Evolutionary conservation across 1,139 yeast species (phyloP), one percentile per base, ranked within the genome.

Genomic region (Suhomyces maxii): DNA sequence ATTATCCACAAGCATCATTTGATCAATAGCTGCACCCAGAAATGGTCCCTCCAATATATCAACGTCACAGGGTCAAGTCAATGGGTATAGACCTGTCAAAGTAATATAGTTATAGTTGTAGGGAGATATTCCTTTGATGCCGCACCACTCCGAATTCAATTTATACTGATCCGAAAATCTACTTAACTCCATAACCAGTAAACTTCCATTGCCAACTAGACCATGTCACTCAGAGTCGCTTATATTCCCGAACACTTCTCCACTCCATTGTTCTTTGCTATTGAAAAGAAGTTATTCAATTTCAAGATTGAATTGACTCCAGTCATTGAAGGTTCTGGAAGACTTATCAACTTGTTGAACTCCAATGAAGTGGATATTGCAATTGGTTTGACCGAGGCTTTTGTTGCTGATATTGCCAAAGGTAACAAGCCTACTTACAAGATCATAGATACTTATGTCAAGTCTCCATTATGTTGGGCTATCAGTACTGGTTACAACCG

Each of bases 201-300:
- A 28, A 1, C 31, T 7, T 9, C 31, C 31, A 28, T 7, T 28
- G n/a, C 9, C 6, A 9, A 9, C 31, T 11, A 28, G 8, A 33
- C 26, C 34, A 46, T 46, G 49, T 40, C 49, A 39, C 59, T 81
- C 36, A 81, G 71, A 60, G 86, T 90, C 23, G 97, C 96, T 6
- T 87, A 82, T 65, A 83, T 90, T 42, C 97, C 97, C 2, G 97
- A 90, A 65, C 97, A 90, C 63, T 90, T 89, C 61, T 83, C 93
- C 37, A 86, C 96, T 0, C 97, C 97, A 2, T 70, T 90, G 53
- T 82, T 83, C 54, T 80, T 89, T 58, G 96, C 96, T 7, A 63
- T 76, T 51, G 58, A 73, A 47, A 77, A 87, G 45, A 49, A 53
- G 31, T 52, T 32, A 46, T 49, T 55, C 36, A 84, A 84, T 0